A percentile compares a stretch with the other conserved stretches of the same genome.
Conservation (phyloP, 176 grass and related monocot species). For the Musa acuminata region DNA sequence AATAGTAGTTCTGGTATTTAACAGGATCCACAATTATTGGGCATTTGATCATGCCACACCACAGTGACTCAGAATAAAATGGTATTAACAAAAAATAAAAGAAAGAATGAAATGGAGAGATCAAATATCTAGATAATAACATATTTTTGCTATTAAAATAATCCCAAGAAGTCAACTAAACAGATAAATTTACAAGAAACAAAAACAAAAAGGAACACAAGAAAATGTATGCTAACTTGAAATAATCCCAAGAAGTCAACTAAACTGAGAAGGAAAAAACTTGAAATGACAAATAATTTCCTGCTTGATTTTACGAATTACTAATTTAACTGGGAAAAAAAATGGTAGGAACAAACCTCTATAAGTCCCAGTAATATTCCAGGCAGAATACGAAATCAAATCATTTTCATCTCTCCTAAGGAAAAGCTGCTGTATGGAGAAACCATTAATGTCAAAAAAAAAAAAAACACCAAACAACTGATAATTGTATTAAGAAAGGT, state of each 20-base stretch:
- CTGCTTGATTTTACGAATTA: neutral
- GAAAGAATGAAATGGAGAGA: neutral
- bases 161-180: no score
- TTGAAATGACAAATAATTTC: neutral
- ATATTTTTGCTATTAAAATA: neutral
- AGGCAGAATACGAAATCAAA: neutral
- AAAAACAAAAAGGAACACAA: no score
- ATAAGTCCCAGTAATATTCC: slow-evolving; percentile 24
- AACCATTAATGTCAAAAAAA: neutral
- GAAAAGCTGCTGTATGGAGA: slow-evolving; percentile 12
- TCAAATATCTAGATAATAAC: neutral
- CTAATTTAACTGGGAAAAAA: neutral
- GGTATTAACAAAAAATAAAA: neutral
- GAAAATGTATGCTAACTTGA: neutral
- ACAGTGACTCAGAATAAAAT: neutral
- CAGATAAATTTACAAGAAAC: no score
- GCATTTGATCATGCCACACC: no score
- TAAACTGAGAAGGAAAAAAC: neutral
- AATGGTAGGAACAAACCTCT: slow-evolving; percentile 11
- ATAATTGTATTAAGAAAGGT: neutral
- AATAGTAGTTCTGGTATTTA: no score
- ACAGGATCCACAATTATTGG: no score
- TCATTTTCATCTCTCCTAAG: slow-evolving; percentile 16
- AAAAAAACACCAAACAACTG: neutral
- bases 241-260: no score